A percentile compares a stretch with the other conserved stretches of the same genome.
These are phyloP conservation scores for Diaporthe australafricana DNA, from an alignment of 2,329 filamentous ascomycete species.

Conservation along the genomic window DNA sequence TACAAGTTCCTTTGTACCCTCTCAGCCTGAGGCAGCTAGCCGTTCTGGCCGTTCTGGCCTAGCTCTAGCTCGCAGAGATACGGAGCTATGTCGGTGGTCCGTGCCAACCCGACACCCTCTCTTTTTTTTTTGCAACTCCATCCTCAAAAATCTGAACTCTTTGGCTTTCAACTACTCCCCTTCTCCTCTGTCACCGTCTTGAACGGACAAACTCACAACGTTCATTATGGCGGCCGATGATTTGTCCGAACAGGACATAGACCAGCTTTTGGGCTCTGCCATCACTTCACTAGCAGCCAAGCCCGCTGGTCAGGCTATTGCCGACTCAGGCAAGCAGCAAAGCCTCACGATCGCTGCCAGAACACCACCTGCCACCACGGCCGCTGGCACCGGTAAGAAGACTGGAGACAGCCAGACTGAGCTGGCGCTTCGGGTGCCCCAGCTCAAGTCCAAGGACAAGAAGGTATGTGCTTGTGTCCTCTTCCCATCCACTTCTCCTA, in stretches of 20 bases:
- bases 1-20: not conserved
- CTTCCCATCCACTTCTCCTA: constrained; percentile 50
- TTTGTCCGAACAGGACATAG: constrained; percentile 33
- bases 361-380: constrained; percentile 33
- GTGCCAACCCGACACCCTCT: constrained; percentile 23
- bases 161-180: no score
- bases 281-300: constrained; percentile 30
- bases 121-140: not conserved
- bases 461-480: constrained; percentile 45
- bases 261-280: constrained; percentile 32
- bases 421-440: constrained; percentile 46
- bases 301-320: constrained; percentile 2
- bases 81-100: not conserved
- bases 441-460: constrained; percentile 42
- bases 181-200: constrained; percentile 16
- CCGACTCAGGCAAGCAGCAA: constrained; percentile 25
- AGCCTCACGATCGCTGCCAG: constrained; percentile 30
- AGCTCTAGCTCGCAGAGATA: not conserved
- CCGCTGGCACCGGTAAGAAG: constrained; percentile 29
- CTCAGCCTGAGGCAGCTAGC: constrained; percentile 2
- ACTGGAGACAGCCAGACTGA: constrained; percentile 41
- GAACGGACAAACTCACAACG: constrained; percentile 28
- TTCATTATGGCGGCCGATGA: constrained; percentile 28
- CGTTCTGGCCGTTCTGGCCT: not conserved
- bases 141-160: constrained; percentile 28